Base-by-base conservation (phyloP, 2,329 filamentous ascomycete species). In the Colletotrichum simmondsii region DNA sequence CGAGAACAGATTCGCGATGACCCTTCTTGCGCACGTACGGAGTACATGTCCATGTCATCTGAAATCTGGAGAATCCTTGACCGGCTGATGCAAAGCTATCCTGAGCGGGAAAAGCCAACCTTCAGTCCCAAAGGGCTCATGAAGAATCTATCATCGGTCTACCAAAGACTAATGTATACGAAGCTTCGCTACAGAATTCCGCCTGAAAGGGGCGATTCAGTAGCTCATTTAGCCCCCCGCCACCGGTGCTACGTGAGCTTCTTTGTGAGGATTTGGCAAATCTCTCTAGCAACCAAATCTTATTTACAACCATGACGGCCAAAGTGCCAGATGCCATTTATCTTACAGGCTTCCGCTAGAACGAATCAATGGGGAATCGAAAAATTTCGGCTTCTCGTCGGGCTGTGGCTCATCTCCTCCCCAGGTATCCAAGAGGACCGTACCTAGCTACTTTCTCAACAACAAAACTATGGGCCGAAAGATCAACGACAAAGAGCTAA, bases 361-460 rank as follows among this genome's bases (percentile, higher is more conserved):
- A 53, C 14, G 60, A 69, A 46, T 19, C 22, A 35, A 56, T 61
- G 70, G 54, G 56, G 60, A 42, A 32, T 60, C n/a, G 26, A 65
- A 59, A 54, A 54, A 69, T 59, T 65, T 60, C 24, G 70, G 28
- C 65, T 68, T 63, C 37, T 65, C 54, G 30, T 30, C 49, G 28
- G 59, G 59, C 60, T 70, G 60, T 70, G 46, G 68, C 26, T 72
- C 54, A 72, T 70, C 60, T 72, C 70, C 66, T 42, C 60, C 54
- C 53, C 22, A 30, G 52, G 53, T 22, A 22, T 52, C 28, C 58
- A 59, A 59, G 52, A 32, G 24, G 37, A 52, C 16, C 37, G 16
- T 42, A 42, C 16, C 37, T 8, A 19, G 3, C 10, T 42, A 42
- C 14, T 69, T 64, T 68, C 65, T 42, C 52, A 53, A n/a, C 37